Percentiles rank a stretch among this genome's conserved stretches.
These are phyloP conservation scores for Saccharomycopsis capsularis DNA, from an alignment of 805 yeast species.

Conservation along the genomic window DNA sequence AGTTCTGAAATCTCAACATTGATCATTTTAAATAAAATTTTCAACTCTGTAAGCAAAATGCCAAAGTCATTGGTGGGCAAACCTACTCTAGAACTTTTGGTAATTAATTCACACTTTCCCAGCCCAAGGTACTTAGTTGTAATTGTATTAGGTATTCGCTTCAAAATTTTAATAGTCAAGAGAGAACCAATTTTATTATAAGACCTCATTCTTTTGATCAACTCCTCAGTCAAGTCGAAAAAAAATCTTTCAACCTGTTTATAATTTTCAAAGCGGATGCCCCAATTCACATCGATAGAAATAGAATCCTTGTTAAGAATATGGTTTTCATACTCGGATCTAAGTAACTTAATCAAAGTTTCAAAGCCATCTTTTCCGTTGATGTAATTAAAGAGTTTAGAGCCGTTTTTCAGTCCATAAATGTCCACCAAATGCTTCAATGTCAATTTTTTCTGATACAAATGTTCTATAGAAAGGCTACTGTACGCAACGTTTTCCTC, in stretches of 20 bases:
- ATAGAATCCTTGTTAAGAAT: constrained; percentile 59
- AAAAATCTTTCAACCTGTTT: constrained; percentile 62
- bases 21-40: constrained; percentile 47
- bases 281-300: constrained; percentile 88
- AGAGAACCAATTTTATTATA: constrained; percentile 45
- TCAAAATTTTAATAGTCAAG: constrained; percentile 60
- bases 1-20: constrained; percentile 60
- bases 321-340: constrained; percentile 26
- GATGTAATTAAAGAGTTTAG: constrained; percentile 50
- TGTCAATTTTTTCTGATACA: constrained; percentile 48
- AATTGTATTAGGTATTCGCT: constrained; percentile 57
- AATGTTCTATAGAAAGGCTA: constrained; percentile 29
- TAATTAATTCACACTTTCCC: constrained; percentile 67
- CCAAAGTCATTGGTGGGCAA: constrained; percentile 55
- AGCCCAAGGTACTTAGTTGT: constrained; percentile 80
- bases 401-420: constrained; percentile 69
- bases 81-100: constrained; percentile 55
- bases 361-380: constrained; percentile 64
- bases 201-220: constrained; percentile 44
- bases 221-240: constrained; percentile 48
- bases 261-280: constrained; percentile 62
- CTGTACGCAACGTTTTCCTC: neutral
- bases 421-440: constrained; percentile 34
- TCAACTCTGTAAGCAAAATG: constrained; percentile 51
- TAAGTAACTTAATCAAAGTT: constrained; percentile 26